Conservation (phyloP, 179 eudicot species). For the Silene vulgaris region DNA sequence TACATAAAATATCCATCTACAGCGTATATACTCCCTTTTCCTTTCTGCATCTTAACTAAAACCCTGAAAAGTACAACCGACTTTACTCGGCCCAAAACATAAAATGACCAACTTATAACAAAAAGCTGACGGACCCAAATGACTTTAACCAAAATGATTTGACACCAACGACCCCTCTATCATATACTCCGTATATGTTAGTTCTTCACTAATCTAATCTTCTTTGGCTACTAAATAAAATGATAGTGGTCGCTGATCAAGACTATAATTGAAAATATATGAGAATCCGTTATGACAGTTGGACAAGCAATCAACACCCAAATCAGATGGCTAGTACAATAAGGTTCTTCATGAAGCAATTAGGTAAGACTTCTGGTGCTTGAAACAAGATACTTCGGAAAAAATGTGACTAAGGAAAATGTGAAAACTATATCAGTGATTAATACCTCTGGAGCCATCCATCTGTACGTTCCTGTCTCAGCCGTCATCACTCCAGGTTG, state of each 20-base stretch:
- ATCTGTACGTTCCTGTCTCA: constrained; percentile 79
- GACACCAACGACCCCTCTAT: not conserved
- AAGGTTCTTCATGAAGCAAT: not conserved
- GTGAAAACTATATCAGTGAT: not conserved
- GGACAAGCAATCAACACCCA: not conserved
- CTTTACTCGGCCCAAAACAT: not conserved
- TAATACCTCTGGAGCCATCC: constrained; percentile 91
- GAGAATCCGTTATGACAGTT: not conserved
- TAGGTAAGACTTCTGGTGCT: not conserved
- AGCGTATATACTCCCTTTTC: not conserved
- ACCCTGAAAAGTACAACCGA: not conserved
- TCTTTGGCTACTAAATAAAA: not conserved
- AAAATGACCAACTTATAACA: too few relatives aligned
- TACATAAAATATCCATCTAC: not conserved
- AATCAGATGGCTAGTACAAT: not conserved
- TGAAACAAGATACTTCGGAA: not conserved
- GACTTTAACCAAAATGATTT: not conserved
- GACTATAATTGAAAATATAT: not conserved
- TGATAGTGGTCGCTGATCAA: not conserved
- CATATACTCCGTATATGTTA: not conserved
- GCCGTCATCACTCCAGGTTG: constrained; percentile 83
- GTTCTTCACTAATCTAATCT: not conserved
- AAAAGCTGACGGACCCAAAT: too few relatives aligned
- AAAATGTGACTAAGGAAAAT: not conserved
- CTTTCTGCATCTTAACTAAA: not conserved